These are phyloP conservation scores for Neurospora sp. DNA, from an alignment of 495 filamentous ascomycete genomes.

Conservation along the genomic window DNA sequence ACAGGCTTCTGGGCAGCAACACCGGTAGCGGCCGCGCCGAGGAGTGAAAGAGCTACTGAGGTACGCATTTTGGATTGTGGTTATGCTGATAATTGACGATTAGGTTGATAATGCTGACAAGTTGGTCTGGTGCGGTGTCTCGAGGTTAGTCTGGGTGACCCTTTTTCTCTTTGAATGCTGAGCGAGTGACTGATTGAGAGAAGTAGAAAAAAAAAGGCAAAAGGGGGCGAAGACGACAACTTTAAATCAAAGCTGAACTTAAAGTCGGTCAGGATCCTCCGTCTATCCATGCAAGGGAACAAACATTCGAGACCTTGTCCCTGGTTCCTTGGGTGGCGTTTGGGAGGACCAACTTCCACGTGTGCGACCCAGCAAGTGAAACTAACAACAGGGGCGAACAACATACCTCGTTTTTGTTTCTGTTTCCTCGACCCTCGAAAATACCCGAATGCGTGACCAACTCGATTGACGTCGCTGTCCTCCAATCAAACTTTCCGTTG, in stretches of 20 bases:
- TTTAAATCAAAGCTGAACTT: background rate
- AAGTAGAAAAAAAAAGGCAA: background rate
- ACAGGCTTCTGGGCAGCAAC: background rate
- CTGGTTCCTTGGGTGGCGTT: background rate
- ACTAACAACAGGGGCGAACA: background rate
- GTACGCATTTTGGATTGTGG: conserved; percentile 2
- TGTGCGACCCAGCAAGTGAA: background rate
- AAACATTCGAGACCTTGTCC: background rate
- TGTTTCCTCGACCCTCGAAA: background rate
- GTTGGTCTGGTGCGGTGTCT: background rate
- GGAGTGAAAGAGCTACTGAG: background rate
- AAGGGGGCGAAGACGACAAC: background rate
- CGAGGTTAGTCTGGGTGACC: background rate
- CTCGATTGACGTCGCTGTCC: background rate
- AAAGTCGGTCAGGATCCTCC: background rate
- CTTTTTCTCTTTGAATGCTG: background rate
- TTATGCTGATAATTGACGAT: background rate
- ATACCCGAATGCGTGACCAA: background rate
- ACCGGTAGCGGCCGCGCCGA: background rate
- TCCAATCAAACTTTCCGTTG: background rate
- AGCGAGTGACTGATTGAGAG: background rate
- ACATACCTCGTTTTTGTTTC: background rate
- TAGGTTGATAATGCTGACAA: background rate
- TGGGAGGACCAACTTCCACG: background rate
- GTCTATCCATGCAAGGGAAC: background rate